Evolutionary conservation across 192 early-diverging fungal species (phyloP), one percentile per base, ranked within the genome.

Genomic region (Polychytrium aggregatum): DNA sequence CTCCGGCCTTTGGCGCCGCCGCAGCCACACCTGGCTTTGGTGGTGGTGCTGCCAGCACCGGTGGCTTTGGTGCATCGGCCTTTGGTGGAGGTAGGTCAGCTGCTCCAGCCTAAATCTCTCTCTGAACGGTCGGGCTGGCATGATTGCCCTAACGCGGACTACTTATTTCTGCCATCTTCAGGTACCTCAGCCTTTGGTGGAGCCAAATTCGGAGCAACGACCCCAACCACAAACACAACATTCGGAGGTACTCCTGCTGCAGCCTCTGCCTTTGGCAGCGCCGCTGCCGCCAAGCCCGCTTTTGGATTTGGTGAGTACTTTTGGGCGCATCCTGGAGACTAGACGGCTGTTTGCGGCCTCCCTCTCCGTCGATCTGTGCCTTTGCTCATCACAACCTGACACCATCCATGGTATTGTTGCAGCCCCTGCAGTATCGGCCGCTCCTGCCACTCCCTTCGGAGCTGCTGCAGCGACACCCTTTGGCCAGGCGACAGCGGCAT

Each of bases 271-370:
- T 51, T 51, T 38, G 49, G 37, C 22, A n/a, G n/a, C n/a, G n/a
- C n/a, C n/a, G n/a, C n/a, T n/a, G n/a, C n/a, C n/a, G n/a, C 49
- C 9, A 44, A 52, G 38, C 50, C 58, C 20, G 58, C 44, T 10
- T 60, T 54, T 48, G 58, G 58, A 42, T 53, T 54, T 46, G 58
- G 58, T 35, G 44, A n/a, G 0, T 10, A 9, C 39, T 30, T 33
- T n/a, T n/a, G n/a, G n/a, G n/a, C n/a, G n/a, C n/a, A n/a, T n/a
- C n/a, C n/a, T n/a, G n/a, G n/a, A n/a, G n/a, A n/a, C n/a, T n/a
- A n/a, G n/a, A n/a, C n/a, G n/a, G n/a, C n/a, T n/a, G n/a, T n/a
- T n/a, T n/a, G n/a, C n/a, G n/a, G n/a, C n/a, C n/a, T n/a, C n/a
- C n/a, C n/a, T n/a, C n/a, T n/a, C n/a, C n/a, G n/a, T n/a, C n/a